These are phyloP conservation scores for Isabelozyma pseudorhagii DNA, from an alignment of 805 yeast species.

Conservation along the genomic window DNA sequence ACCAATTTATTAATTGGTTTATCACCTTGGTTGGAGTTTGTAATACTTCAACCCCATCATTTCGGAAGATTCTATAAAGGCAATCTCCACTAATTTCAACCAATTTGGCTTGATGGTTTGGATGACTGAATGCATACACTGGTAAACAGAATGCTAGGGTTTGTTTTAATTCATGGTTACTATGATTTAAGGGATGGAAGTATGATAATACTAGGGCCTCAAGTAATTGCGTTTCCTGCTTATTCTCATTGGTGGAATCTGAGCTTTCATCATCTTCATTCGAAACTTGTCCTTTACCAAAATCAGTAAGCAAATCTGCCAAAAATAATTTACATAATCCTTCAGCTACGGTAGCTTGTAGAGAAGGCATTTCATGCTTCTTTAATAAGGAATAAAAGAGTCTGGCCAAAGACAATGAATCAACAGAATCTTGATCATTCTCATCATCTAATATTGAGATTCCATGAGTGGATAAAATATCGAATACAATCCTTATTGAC, in stretches of 20 bases:
- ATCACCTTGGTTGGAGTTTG: slow-evolving; percentile 51
- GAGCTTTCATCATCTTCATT: slow-evolving; percentile 10
- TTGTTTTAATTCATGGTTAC: slow-evolving; percentile 69
- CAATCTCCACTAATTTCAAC: slow-evolving; percentile 66
- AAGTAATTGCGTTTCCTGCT: slow-evolving; percentile 43
- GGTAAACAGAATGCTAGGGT: slow-evolving; percentile 85
- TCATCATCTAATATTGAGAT: slow-evolving; percentile 56
- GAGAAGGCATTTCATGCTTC: slow-evolving; percentile 52
- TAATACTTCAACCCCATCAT: slow-evolving; percentile 23
- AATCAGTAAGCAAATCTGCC: slow-evolving; percentile 70
- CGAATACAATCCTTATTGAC: slow-evolving; percentile 71
- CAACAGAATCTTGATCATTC: slow-evolving; percentile 47
- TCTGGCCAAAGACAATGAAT: slow-evolving; percentile 63
- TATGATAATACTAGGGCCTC: slow-evolving; percentile 71
- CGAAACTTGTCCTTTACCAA: slow-evolving; percentile 32
- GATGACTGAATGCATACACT: slow-evolving; percentile 77
- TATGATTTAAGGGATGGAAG: slow-evolving; percentile 63
- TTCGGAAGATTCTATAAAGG: slow-evolving; percentile 51
- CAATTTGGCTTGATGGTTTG: slow-evolving; percentile 64
- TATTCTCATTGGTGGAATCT: slow-evolving; percentile 18
- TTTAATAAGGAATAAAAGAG: slow-evolving; percentile 65
- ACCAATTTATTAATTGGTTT: slow-evolving; percentile 79
- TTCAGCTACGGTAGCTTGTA: slow-evolving; percentile 81
- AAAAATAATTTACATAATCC: slow-evolving; percentile 80
- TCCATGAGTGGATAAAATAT: slow-evolving; percentile 77